phyloP scores from a whole-genome alignment of 495 filamentous ascomycete genomes.

The Penicillium salamii region DNA sequence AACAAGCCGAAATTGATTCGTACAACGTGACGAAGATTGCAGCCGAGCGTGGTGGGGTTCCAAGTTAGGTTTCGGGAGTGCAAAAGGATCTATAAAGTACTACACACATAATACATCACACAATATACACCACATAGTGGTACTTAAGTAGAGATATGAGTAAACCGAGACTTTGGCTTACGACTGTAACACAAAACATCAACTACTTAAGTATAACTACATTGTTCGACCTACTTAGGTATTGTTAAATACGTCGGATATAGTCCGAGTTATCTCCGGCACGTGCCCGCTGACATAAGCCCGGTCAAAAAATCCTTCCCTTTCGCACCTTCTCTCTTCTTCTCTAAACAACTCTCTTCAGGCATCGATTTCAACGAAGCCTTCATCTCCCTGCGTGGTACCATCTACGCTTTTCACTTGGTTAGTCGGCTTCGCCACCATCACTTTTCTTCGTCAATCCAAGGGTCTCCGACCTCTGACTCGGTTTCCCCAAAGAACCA shows the following conservation, averaged over 20 bases:
- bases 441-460: slow-evolving; percentile 17
- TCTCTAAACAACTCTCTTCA: slow-evolving; percentile 9
- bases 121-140: no score
- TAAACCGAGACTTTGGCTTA: no score
- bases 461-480: slow-evolving; percentile 30
- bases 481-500: slow-evolving; percentile 31
- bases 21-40: neutral
- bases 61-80: no score
- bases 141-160: no score
- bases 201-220: no score
- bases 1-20: neutral
- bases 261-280: slow-evolving; percentile 10
- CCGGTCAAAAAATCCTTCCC: slow-evolving; percentile 14
- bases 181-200: no score
- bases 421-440: slow-evolving; percentile 24
- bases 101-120: no score
- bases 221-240: no score
- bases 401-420: slow-evolving; percentile 5
- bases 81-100: no score
- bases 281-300: slow-evolving; percentile 27
- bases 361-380: slow-evolving; percentile 22
- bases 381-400: slow-evolving; percentile 16
- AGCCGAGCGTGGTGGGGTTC: neutral
- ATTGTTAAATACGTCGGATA: neutral
- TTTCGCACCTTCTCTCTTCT: slow-evolving; percentile 8